Conservation (phyloP, 257 asterid species). For the Lycium barbarum region DNA sequence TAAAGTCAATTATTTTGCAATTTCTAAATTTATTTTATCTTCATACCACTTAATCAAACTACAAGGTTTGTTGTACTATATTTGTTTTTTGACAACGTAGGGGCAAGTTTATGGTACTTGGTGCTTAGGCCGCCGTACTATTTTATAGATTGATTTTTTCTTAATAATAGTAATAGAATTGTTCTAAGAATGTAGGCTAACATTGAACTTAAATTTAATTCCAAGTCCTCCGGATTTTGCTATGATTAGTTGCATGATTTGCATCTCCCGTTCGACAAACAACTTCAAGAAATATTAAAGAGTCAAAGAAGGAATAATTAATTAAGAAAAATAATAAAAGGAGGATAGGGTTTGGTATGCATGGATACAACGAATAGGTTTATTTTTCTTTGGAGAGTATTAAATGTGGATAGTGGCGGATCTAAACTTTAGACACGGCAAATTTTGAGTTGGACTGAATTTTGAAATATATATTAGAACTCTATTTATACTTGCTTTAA, state of each 20-base stretch:
- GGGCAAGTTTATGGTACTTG: slow-evolving; percentile 21
- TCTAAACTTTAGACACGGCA: neutral
- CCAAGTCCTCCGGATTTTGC: neutral
- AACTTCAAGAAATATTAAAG: neutral
- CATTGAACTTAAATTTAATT: neutral
- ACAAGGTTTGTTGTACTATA: neutral
- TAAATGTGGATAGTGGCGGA: neutral
- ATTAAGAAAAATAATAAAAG: neutral
- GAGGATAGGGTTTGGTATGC: neutral
- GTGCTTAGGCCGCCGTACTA: slow-evolving; percentile 15
- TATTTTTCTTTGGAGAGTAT: neutral
- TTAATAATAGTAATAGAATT: neutral
- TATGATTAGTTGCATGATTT: neutral
- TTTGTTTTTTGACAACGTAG: slow-evolving; percentile 29
- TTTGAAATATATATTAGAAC: neutral
- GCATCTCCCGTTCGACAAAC: neutral
- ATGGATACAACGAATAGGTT: neutral
- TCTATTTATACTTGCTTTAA: neutral
- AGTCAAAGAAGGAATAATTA: neutral
- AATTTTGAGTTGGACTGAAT: neutral
- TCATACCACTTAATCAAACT: neutral
- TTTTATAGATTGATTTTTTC: neutral
- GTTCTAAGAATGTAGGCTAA: slow-evolving; percentile 2
- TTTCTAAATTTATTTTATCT: neutral
- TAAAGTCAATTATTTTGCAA: slow-evolving; percentile 33